These are phyloP conservation scores for Cylindrotheca closterium DNA, from an alignment of 108 stramenopile genomes.

Conservation along the genomic window DNA sequence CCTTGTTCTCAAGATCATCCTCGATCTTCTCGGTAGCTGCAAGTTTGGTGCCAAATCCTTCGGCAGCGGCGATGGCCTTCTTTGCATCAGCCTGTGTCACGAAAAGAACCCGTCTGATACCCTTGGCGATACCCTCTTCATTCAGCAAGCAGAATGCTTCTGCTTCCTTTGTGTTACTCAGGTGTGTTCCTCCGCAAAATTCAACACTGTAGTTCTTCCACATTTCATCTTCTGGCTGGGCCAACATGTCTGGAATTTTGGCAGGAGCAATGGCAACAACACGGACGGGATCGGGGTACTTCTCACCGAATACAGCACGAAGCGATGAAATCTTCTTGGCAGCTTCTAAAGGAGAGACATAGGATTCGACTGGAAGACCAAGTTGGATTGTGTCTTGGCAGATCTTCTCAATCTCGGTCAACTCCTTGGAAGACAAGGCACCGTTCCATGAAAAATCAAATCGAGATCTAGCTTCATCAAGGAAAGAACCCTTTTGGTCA, in stretches of 20 bases:
- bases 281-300: constrained; percentile 99
- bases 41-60: constrained; percentile 66
- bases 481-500: constrained; percentile 97
- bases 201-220: constrained; percentile 96
- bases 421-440: constrained; percentile 75
- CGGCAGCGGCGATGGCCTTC: constrained; percentile 73
- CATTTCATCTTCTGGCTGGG: constrained; percentile 81
- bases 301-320: constrained; percentile 98
- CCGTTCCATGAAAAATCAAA: constrained; percentile 97
- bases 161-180: constrained; percentile 94
- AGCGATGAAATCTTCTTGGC: constrained; percentile 89
- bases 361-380: constrained; percentile 74
- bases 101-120: constrained; percentile 94
- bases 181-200: constrained; percentile 99
- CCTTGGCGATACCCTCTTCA: constrained; percentile 98
- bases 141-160: constrained; percentile 90
- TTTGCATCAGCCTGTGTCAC: constrained; percentile 89
- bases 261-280: constrained; percentile 89
- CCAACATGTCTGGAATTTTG: constrained; percentile 77
- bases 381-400: constrained; percentile 57
- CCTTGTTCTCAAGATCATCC: constrained; percentile 62
- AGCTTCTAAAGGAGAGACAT: constrained; percentile 80
- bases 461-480: constrained; percentile 93
- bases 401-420: constrained; percentile 74
- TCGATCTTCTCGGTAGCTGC: constrained; percentile 63